Evolutionary conservation across 768 basidiomycete species (phyloP).

Genomic region (Psilocybe cyanescens): DNA sequence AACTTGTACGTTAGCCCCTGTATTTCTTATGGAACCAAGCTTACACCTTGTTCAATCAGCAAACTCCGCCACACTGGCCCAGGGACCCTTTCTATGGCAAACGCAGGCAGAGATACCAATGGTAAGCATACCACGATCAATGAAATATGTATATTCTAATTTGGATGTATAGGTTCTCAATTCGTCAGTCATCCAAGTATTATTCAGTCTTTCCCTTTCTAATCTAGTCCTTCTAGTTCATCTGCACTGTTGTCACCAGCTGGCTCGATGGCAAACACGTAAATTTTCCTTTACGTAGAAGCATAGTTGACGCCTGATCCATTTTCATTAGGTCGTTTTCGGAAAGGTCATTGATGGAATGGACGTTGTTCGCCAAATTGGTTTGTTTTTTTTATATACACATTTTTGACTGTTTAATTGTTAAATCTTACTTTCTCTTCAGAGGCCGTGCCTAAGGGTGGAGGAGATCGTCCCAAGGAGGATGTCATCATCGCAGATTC

Average conservation of each 20-base stretch:
- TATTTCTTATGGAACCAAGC: neutral
- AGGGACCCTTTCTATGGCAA: constrained; percentile 93
- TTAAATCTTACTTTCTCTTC: constrained; percentile 14
- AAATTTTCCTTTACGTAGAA: constrained; percentile 20
- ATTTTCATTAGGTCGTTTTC: constrained; percentile 75
- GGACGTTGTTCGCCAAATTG: constrained; percentile 80
- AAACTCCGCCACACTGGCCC: constrained; percentile 93
- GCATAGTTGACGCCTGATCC: neutral
- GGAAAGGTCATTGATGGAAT: constrained; percentile 92
- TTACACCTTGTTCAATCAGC: constrained; percentile 44
- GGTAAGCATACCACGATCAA: constrained; percentile 46
- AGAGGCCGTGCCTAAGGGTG: constrained; percentile 78
- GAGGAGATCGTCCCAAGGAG: constrained; percentile 71
- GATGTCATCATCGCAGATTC: constrained; percentile 83
- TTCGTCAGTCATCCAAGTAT: constrained; percentile 58
- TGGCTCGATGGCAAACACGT: constrained; percentile 95
- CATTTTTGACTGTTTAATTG: neutral
- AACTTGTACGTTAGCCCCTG: constrained; percentile 71
- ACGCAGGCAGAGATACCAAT: constrained; percentile 91
- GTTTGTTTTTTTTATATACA: constrained; percentile 38
- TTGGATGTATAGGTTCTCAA: constrained; percentile 67
- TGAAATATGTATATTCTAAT: constrained; percentile 13
- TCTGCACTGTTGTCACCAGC: constrained; percentile 83
- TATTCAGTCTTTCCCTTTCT: neutral
- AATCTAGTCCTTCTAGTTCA: constrained; percentile 64